A percentile compares a stretch with the other conserved stretches of the same genome.
Evolutionary conservation across 2,329 filamentous ascomycete genomes (phyloP).

Genomic region (Pyricularia pennisetigena): DNA sequence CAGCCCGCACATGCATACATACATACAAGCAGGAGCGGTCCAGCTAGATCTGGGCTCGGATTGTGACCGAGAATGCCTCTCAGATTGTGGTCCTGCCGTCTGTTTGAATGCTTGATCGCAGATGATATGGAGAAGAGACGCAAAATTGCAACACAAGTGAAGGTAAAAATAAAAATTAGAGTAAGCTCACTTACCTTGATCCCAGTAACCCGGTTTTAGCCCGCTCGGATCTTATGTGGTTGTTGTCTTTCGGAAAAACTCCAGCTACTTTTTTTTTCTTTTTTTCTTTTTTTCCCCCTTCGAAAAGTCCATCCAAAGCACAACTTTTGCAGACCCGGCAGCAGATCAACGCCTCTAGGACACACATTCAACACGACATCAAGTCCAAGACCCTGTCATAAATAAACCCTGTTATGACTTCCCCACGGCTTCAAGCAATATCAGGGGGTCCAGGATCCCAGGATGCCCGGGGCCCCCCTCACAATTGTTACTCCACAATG

Average conservation of each 20-base stretch:
- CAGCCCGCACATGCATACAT: neutral
- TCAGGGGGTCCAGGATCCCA: neutral
- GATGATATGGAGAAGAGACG: neutral
- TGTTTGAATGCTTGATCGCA: neutral
- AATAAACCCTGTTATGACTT: neutral
- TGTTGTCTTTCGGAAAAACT: neutral
- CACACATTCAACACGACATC: neutral
- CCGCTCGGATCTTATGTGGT: neutral
- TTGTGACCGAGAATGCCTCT: too few species aligned
- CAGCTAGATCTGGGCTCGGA: too few species aligned
- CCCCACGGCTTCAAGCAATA: neutral
- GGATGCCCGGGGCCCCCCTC: neutral
- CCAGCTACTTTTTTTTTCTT: neutral
- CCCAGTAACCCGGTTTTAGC: neutral
- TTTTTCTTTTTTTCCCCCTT: too few species aligned
- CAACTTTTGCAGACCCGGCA: neutral
- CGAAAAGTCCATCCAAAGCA: neutral
- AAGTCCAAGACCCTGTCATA: neutral
- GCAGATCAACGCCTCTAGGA: neutral
- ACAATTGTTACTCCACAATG: neutral
- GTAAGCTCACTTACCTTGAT: neutral
- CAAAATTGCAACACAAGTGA: neutral
- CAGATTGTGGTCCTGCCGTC: neutral
- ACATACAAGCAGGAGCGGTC: neutral
- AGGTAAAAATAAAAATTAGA: neutral